Base-by-base conservation (phyloP, 2,329 filamentous ascomycete genomes). In the Colletotrichum chrysophilum region DNA sequence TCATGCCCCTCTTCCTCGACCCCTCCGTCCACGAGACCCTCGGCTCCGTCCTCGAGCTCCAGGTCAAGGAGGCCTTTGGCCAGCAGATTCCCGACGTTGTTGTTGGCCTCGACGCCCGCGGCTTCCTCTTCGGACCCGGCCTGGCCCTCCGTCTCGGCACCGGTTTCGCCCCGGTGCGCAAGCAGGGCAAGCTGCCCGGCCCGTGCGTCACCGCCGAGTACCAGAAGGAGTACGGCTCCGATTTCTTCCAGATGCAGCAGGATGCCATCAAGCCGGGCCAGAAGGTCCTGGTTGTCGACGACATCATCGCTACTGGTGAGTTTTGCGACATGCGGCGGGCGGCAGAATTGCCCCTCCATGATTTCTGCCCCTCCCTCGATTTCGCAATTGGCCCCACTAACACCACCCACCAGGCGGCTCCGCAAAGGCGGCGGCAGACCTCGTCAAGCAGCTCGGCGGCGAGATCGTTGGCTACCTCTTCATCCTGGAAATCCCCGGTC, bases 221-320 rank as follows among this genome's bases (percentile, higher is more conserved):
- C 85, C 89, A 96, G 86, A 99, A 99, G 90, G 97, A 99, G 86
- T 99, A 99, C 83, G 97, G 97, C 78, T 91, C 93, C 86, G 97
- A 99, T 85, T 93, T 93, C 84, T 98, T 99, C 88, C 95, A 98
- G 90, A 97, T 99, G 89, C 97, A 99, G 89, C 88, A 91, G 79
- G 96, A 94, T 85, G 93, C 94, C 60, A 93, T 99, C 81, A 93
- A 94, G 87, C 90, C 92, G 67, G 96, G 96, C 43, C 95, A 98
- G 88, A 96, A 94, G 85, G 96, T 98, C 74, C 88, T 99, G 77
- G 91, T 99, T 79, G 96, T 99, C 36, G 97, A 99, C 85, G 97
- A 99, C 85, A 98, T 99, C 83, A 98, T 99, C 87, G 97, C 97
- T 73, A 99, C 97, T 78, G 96, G 96, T 98, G 89, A 85, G 93